A percentile compares a stretch with the other conserved stretches of the same genome.
phyloP scores from a whole-genome alignment of 805 yeast genomes.

The Ogataea chonburiensis region DNA sequence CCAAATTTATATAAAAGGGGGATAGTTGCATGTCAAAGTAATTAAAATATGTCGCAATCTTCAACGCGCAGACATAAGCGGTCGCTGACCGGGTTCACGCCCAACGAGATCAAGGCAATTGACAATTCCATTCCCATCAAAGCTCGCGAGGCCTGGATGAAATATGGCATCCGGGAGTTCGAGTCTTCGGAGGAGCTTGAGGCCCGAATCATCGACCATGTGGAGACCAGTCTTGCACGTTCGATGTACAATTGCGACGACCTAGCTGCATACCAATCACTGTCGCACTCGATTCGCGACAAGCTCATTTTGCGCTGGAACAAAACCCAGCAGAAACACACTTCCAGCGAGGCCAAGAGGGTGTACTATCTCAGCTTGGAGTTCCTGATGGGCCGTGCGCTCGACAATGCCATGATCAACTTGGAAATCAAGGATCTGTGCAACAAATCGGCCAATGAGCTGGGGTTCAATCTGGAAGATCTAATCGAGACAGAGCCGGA shows the following conservation, averaged over 20 bases:
- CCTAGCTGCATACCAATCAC: conserved; percentile 89
- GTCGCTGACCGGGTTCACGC: conserved; percentile 87
- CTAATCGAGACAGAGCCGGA: conserved; percentile 84
- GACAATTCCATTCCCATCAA: conserved; percentile 79
- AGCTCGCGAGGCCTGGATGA: conserved; percentile 76
- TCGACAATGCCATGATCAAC: conserved; percentile 91
- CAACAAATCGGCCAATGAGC: conserved; percentile 54
- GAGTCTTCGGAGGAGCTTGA: conserved; percentile 58
- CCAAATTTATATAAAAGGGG: conserved; percentile 9
- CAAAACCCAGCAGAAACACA: conserved; percentile 86
- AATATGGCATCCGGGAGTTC: conserved; percentile 56
- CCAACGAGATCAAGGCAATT: conserved; percentile 80
- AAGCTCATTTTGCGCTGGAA: conserved; percentile 85
- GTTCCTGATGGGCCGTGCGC: conserved; percentile 91
- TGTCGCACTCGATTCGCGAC: conserved; percentile 77
- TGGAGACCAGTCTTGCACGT: conserved; percentile 88
- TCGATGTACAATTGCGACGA: conserved; percentile 90
- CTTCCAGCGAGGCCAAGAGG: conserved; percentile 78
- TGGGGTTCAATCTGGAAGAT: conserved; percentile 89
- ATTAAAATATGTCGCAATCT: conserved; percentile 1
- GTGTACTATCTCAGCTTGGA: conserved; percentile 85
- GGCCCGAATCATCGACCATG: conserved; percentile 71
- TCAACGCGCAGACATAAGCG: conserved; percentile 50
- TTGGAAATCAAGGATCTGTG: conserved; percentile 64
- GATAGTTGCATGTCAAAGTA: neutral